Percentiles rank a stretch among this genome's conserved stretches.
Evolutionary conservation across 495 filamentous ascomycete species (phyloP).

Genomic region (Parachaetomium inaequale): DNA sequence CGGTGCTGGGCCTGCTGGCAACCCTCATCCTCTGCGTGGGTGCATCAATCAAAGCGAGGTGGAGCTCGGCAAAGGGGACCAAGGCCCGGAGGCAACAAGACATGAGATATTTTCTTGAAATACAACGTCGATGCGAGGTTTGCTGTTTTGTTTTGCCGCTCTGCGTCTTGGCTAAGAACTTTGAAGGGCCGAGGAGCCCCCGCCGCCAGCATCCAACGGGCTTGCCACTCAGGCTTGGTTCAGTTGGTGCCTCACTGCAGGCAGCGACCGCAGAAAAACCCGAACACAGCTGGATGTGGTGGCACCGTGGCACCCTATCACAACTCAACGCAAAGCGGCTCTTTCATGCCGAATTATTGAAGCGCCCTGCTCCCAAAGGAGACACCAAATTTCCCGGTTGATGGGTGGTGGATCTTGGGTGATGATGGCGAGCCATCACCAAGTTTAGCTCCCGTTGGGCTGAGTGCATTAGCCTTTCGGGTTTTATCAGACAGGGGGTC

Average conservation of each 20-base stretch:
- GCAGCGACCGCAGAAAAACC: too few species aligned
- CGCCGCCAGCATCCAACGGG: too few species aligned
- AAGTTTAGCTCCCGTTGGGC: conserved; percentile 34
- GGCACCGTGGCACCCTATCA: neutral
- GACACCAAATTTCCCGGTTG: conserved; percentile 30
- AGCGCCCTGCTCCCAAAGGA: conserved; percentile 23
- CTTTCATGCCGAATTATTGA: conserved; percentile 15
- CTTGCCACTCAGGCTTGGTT: neutral
- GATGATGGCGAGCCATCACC: conserved; percentile 19
- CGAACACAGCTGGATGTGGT: too few species aligned
- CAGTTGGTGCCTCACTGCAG: neutral
- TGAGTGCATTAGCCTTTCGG: conserved; percentile 27
- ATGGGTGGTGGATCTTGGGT: conserved; percentile 24
- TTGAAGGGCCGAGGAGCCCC: neutral
- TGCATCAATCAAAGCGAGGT: conserved; percentile 17
- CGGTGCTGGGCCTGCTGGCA: neutral
- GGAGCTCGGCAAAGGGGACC: conserved; percentile 20
- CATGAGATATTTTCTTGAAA: conserved; percentile 15
- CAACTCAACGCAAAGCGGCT: neutral
- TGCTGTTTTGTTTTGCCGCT: neutral
- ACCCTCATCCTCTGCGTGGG: conserved; percentile 2
- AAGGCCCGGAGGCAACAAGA: conserved; percentile 11
- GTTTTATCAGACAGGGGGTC: conserved; percentile 17
- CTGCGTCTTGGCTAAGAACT: neutral
- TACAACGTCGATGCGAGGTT: conserved; percentile 5